phyloP scores from a whole-genome alignment of 1,284 basidiomycete species.

The Porogramme epimiltina region DNA sequence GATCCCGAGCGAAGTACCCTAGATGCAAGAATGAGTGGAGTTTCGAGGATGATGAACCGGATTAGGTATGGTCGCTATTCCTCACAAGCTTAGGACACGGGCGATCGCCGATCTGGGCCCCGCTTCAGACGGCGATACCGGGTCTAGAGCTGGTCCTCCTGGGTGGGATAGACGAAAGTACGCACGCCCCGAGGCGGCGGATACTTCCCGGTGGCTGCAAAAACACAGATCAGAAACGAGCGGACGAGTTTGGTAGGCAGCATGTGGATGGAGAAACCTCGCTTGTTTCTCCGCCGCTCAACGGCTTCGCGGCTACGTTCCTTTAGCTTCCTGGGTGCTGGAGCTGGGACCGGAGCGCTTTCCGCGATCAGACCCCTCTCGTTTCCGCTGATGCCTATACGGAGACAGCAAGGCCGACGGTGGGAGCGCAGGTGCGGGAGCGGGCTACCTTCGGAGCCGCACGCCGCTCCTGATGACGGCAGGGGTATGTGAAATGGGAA shows the following conservation, averaged over 20 bases:
- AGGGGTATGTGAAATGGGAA: background rate
- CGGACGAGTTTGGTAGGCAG: background rate
- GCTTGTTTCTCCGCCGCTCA: background rate
- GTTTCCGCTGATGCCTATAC: background rate
- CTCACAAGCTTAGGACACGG: conserved; percentile 2
- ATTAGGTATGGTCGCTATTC: conserved; percentile 11
- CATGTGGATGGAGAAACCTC: background rate
- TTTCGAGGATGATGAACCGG: conserved; percentile 16
- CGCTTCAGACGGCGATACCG: conserved; percentile 13
- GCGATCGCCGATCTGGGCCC: conserved; percentile 13
- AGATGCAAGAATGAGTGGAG: background rate
- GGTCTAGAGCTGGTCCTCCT: conserved; percentile 1
- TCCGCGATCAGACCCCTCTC: background rate
- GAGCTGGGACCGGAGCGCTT: no score
- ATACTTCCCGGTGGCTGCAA: conserved; percentile 14
- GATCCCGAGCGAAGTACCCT: background rate
- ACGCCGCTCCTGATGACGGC: conserved; percentile 11
- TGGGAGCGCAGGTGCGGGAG: conserved; percentile 10
- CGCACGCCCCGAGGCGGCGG: conserved; percentile 8
- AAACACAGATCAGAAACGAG: conserved; percentile 7
- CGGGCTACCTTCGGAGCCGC: conserved; percentile 21
- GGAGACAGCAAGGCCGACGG: background rate
- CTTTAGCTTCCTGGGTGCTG: background rate
- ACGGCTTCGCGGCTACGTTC: background rate
- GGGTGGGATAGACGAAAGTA: background rate